Conservation (phyloP, 179 eudicot genomes). For the Amaranthus tricolor region DNA sequence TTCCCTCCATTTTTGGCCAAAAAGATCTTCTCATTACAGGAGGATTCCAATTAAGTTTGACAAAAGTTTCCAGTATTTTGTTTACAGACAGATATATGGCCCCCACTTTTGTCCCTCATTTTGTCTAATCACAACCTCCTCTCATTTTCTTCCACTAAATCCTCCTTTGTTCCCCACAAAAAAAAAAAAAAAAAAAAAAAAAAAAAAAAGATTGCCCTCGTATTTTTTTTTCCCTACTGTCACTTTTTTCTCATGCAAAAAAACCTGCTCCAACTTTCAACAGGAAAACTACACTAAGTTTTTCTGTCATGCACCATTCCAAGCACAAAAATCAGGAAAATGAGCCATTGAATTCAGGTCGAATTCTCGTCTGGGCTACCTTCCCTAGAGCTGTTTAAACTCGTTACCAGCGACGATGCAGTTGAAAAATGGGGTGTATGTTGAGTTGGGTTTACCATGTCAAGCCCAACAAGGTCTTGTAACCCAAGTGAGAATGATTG, state of each 20-base stretch:
- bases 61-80: constrained; percentile 30
- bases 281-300: neutral
- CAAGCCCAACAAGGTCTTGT: constrained; percentile 43
- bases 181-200: constrained; percentile 9
- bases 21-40: constrained; percentile 13
- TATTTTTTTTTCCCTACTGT: neutral
- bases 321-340: constrained; percentile 70
- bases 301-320: constrained; percentile 43
- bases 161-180: constrained; percentile 35
- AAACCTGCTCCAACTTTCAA: constrained; percentile 21
- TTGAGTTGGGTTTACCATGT: constrained; percentile 21
- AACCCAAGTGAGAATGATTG: constrained; percentile 38
- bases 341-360: constrained; percentile 38
- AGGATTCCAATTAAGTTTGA: constrained; percentile 31
- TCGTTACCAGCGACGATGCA: constrained; percentile 60
- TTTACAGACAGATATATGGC: constrained; percentile 15
- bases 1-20: constrained; percentile 26
- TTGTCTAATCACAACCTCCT: constrained; percentile 25
- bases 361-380: constrained; percentile 57
- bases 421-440: constrained; percentile 45
- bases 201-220: constrained; percentile 17
- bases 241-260: constrained; percentile 27
- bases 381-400: constrained; percentile 45
- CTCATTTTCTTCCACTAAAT: constrained; percentile 33
- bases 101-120: constrained; percentile 23